Conservation (phyloP, 2,329 filamentous ascomycete genomes). For the Domatiomyces catenatus region DNA sequence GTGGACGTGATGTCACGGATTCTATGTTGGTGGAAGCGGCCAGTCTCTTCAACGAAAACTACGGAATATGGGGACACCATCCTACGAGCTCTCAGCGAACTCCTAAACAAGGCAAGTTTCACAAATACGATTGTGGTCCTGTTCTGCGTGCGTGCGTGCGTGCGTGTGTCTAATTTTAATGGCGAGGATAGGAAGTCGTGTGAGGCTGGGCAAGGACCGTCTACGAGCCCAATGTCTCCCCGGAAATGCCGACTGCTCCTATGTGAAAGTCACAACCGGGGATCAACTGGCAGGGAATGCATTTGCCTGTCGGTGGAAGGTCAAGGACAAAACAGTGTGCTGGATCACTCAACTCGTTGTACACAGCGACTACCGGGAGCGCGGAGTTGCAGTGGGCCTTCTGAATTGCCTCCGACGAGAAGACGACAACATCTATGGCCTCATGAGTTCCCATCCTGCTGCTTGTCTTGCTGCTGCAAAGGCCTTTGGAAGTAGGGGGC, state of each 20-base stretch:
- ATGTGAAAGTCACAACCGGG: constrained; percentile 22
- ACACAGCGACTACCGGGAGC: constrained; percentile 22
- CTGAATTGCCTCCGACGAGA: constrained; percentile 1
- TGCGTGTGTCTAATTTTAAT: constrained; percentile 1
- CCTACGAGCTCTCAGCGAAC: constrained; percentile 1
- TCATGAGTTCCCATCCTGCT: constrained; percentile 7
- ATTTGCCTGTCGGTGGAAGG: constrained; percentile 24
- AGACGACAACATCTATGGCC: constrained; percentile 6
- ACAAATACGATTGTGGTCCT: not conserved
- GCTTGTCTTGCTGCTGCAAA: constrained; percentile 7
- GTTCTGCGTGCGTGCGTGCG: no score
- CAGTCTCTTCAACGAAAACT: constrained; percentile 23
- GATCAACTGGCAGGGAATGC: constrained; percentile 23
- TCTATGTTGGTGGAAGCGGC: constrained; percentile 24
- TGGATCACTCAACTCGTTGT: constrained; percentile 31
- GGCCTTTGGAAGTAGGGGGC: constrained; percentile 6
- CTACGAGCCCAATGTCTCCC: constrained; percentile 22
- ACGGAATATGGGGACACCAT: constrained; percentile 20
- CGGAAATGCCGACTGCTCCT: constrained; percentile 18
- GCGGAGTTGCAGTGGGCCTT: constrained; percentile 21
- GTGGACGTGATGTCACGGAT: constrained; percentile 21
- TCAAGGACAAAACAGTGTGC: constrained; percentile 21
- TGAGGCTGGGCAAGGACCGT: constrained; percentile 16
- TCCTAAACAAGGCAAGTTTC: not conserved
- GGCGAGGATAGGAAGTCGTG: constrained; percentile 14